A percentile compares a stretch with the other conserved stretches of the same genome.
Conservation (phyloP, 495 filamentous ascomycete genomes). For the Aspergillus biplanus region DNA sequence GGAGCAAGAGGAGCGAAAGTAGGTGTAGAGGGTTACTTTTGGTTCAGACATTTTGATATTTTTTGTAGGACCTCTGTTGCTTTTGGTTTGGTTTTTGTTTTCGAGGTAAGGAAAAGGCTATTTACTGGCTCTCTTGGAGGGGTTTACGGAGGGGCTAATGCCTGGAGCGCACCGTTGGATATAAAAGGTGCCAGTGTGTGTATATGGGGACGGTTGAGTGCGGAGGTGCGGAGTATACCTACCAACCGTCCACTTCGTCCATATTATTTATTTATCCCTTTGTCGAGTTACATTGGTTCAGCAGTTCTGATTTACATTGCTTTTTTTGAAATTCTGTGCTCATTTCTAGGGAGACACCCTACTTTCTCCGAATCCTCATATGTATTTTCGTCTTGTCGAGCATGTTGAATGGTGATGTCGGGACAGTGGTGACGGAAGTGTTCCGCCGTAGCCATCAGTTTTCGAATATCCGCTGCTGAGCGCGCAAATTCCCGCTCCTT, state of each 20-base stretch:
- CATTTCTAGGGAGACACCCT: background rate
- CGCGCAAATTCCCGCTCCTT: conserved; percentile 32
- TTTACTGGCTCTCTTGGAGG: conserved; percentile 4
- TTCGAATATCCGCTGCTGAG: conserved; percentile 24
- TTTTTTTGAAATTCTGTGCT: background rate
- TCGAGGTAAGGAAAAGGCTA: background rate
- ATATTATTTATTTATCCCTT: background rate
- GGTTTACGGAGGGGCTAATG: background rate
- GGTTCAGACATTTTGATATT: conserved; percentile 30
- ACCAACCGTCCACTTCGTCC: background rate
- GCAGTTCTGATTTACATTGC: background rate
- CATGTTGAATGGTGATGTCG: conserved; percentile 3
- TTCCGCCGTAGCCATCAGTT: conserved; percentile 19
- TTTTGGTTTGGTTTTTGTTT: background rate
- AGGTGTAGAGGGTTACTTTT: conserved; percentile 51
- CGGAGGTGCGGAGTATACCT: conserved; percentile 14
- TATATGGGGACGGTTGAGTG: background rate
- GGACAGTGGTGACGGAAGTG: conserved; percentile 23
- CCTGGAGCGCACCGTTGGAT: background rate
- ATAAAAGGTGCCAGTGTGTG: background rate
- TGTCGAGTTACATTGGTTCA: background rate
- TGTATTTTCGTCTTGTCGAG: background rate
- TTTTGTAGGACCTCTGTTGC: conserved; percentile 1
- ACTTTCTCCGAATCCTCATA: background rate
- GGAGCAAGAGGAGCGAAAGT: conserved; percentile 60